Base-by-base conservation (phyloP, 2,329 filamentous ascomycete species). In the Rosellinia necatrix region DNA sequence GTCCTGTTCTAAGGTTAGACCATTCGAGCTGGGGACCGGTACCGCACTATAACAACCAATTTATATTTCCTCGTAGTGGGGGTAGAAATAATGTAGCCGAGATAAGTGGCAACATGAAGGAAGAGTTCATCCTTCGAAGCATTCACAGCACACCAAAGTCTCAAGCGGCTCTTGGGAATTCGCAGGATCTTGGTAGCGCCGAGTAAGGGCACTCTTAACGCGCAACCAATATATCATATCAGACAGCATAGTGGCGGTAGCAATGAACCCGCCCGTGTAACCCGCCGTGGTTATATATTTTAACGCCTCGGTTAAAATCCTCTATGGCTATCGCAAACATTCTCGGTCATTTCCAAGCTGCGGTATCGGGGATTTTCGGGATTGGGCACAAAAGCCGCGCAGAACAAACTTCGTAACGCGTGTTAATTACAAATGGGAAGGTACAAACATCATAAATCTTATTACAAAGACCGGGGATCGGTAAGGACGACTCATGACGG, bases 401-500 rank as follows among this genome's bases (percentile, higher is more conserved):
- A 35, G 15, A 30, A 37, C 15, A 30, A 29, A 52, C 22, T 44
- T 52, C 32, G 35, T 22, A 29, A 12, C 21, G 35, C 46, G 49
- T 53, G 19, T 50, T 43, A 21, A 17, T 38, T 35, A 44, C 41
- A 22, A 24, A 27, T 37, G 19, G 24, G 50, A 35, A 40, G 42
- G 29, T 48, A 29, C 7, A 40, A n/a, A 21, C 12, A 43, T 43
- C 25, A 27, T 27, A 34, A 30, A 8, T 43, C 13, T 47, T 49
- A 22, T 49, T 29, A 34, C n/a, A 40, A 35, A 46, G 29, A 40
- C 34, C 12, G 24, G 24, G 29, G 35, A 34, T 49, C 8, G 13
- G 34, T 22, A 41, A 38, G 32, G 51, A 30, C 47, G 46, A 24
- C 15, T 42, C 30, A 53, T 43, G 30, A 46, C n/a, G 7, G 38